phyloP scores from a whole-genome alignment of 495 filamentous ascomycete genomes.

The Aspergillus coremiiformis region DNA sequence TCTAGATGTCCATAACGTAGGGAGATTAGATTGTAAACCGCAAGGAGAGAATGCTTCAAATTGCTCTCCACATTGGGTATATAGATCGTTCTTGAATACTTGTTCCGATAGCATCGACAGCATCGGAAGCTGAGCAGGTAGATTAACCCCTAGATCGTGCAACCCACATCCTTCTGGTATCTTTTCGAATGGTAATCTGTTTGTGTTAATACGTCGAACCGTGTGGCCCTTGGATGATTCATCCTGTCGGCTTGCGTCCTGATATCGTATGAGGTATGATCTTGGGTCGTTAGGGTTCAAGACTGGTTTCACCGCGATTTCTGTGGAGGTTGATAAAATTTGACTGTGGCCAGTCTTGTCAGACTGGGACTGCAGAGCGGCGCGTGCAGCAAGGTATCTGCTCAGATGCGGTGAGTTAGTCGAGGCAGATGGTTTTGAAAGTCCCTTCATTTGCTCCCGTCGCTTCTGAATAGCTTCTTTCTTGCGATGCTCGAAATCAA shows the following conservation, averaged over 20 bases:
- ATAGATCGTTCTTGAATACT: conserved; percentile 12
- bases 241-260: background rate
- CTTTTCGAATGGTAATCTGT: conserved; percentile 30
- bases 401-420: conserved; percentile 28
- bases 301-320: background rate
- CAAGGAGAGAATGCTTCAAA: conserved; percentile 11
- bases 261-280: conserved; percentile 30
- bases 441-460: conserved; percentile 15
- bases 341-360: background rate
- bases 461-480: conserved; percentile 27
- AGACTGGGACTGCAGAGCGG: conserved; percentile 20
- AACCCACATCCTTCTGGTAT: conserved; percentile 27
- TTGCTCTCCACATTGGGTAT: conserved; percentile 12
- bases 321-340: background rate
- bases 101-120: conserved; percentile 5
- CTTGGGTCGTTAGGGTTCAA: conserved; percentile 29
- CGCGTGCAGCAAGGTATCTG: conserved; percentile 34
- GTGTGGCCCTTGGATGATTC: conserved; percentile 11
- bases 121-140: conserved; percentile 5
- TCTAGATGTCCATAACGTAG: conserved; percentile 10
- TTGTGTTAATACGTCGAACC: conserved; percentile 18
- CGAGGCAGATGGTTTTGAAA: background rate
- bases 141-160: conserved; percentile 17
- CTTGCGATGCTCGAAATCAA: conserved; percentile 40
- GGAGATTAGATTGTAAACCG: background rate